A percentile compares a stretch with the other conserved stretches of the same genome.
These are phyloP conservation scores for Inga leiocalycina DNA, from an alignment of 306 rosid species.

Conservation along the genomic window DNA sequence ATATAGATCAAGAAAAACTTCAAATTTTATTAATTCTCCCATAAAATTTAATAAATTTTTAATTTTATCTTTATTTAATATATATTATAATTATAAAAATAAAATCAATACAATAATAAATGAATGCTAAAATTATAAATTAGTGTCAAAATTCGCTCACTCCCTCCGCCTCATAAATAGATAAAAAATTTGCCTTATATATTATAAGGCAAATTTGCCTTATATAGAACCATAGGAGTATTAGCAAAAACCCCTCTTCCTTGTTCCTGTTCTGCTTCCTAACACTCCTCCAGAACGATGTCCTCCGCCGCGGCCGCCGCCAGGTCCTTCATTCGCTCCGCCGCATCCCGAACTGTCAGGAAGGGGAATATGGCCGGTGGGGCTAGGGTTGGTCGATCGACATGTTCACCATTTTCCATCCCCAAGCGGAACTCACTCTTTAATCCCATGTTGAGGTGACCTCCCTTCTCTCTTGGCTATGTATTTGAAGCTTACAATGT, in stretches of 20 bases:
- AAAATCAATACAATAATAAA: too few relatives aligned
- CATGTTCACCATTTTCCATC: slow-evolving; percentile 49
- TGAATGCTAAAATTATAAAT: too few relatives aligned
- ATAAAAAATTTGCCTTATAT: too few relatives aligned
- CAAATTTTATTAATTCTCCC: too few relatives aligned
- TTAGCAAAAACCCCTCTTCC: neutral
- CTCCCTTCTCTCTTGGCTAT: neutral
- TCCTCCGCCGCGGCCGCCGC: slow-evolving; percentile 47
- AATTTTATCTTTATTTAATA: too few relatives aligned
- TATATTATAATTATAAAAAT: too few relatives aligned
- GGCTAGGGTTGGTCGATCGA: slow-evolving; percentile 37
- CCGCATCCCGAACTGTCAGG: slow-evolving; percentile 45
- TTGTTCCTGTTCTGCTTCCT: neutral
- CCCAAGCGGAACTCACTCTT: slow-evolving; percentile 62
- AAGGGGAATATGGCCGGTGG: slow-evolving; percentile 50
- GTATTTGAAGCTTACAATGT: neutral
- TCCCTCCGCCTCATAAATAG: too few relatives aligned
- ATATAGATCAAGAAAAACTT: rapidly evolving
- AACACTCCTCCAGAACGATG: slow-evolving; percentile 38
- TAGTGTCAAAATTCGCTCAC: too few relatives aligned
- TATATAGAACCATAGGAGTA: too few relatives aligned
- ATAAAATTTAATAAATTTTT: too few relatives aligned
- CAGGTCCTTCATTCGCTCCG: slow-evolving; percentile 74
- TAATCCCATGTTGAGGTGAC: slow-evolving; percentile 67
- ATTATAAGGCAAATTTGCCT: too few relatives aligned